Conservation (phyloP, 495 filamentous ascomycete genomes). For the Usnea hakonensis region DNA sequence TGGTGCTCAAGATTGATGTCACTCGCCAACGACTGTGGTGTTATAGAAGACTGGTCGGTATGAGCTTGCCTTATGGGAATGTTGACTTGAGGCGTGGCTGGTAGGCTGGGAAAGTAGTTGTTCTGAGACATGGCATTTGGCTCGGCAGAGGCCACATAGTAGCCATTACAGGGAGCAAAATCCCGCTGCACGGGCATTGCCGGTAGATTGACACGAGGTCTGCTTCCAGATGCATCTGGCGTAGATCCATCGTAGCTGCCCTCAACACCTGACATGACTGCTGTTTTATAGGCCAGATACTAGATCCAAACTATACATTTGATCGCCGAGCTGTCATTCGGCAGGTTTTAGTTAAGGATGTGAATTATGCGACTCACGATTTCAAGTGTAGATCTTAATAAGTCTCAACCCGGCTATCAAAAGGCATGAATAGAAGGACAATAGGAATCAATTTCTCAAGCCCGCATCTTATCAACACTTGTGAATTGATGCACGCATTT, state of each 20-base stretch:
- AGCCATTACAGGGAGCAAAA: background rate
- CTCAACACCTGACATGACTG: background rate
- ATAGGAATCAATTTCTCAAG: background rate
- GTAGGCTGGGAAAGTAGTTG: constrained; percentile 1
- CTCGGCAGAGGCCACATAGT: background rate
- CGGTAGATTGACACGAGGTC: constrained; percentile 5
- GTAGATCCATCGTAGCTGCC: background rate
- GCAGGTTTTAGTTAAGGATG: background rate
- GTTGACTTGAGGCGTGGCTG: constrained; percentile 8
- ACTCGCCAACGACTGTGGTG: background rate
- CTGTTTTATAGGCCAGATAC: background rate
- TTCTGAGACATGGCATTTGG: background rate
- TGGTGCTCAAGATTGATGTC: constrained; percentile 30
- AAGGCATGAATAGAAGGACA: background rate
- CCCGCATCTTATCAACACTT: background rate
- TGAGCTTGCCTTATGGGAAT: constrained; percentile 3
- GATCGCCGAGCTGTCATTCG: background rate
- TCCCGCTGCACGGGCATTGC: background rate
- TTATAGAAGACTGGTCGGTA: background rate
- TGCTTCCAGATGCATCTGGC: background rate
- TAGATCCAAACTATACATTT: background rate
- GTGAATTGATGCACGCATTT: background rate
- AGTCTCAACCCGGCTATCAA: background rate
- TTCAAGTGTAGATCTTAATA: too few relatives aligned
- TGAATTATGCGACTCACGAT: background rate